Conservation (phyloP, 2,329 filamentous ascomycete genomes). For the Alternaria tenuissima region DNA sequence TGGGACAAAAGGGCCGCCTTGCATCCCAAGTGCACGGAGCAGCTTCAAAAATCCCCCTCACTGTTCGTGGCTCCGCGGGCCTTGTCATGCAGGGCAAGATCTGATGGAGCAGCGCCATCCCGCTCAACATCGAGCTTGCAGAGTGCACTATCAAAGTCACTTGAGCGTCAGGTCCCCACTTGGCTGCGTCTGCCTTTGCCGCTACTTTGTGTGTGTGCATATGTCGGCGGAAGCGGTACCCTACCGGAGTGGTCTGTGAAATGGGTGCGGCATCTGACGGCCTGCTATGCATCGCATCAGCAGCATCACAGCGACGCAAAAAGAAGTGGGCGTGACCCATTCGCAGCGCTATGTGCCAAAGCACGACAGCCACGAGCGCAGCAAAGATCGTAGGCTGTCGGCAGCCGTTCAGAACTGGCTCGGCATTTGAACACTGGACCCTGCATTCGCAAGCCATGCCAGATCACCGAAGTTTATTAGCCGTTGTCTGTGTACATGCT, state of each 20-base stretch:
- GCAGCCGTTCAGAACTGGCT: slow-evolving; percentile 7
- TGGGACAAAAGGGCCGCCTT: slow-evolving; percentile 26
- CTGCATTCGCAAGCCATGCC: slow-evolving; percentile 28
- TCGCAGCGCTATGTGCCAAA: background rate
- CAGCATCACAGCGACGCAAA: background rate
- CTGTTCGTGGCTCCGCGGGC: slow-evolving; percentile 14
- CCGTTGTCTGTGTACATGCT: slow-evolving; percentile 22
- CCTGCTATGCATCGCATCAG: background rate
- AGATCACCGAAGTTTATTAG: slow-evolving; percentile 27
- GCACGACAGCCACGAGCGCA: background rate
- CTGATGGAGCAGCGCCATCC: slow-evolving; percentile 29
- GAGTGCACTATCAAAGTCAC: slow-evolving; percentile 17
- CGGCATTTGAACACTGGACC: slow-evolving; percentile 28
- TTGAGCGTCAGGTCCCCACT: slow-evolving; percentile 14
- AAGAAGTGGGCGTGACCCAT: slow-evolving; percentile 3
- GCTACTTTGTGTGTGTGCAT: slow-evolving; percentile 14
- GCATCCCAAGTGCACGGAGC: slow-evolving; percentile 23
- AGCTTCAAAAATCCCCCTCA: slow-evolving; percentile 11
- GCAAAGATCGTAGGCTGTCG: slow-evolving; percentile 2
- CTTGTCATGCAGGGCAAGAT: slow-evolving; percentile 29
- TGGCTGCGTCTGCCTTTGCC: slow-evolving; percentile 8
- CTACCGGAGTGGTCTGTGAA: background rate
- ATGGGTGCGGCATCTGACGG: background rate
- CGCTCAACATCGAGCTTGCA: slow-evolving; percentile 18
- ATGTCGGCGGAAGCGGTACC: slow-evolving; percentile 11